These are phyloP conservation scores for Protomyces pachydermus DNA, from an alignment of 1,139 yeast genomes.

Conservation along the genomic window DNA sequence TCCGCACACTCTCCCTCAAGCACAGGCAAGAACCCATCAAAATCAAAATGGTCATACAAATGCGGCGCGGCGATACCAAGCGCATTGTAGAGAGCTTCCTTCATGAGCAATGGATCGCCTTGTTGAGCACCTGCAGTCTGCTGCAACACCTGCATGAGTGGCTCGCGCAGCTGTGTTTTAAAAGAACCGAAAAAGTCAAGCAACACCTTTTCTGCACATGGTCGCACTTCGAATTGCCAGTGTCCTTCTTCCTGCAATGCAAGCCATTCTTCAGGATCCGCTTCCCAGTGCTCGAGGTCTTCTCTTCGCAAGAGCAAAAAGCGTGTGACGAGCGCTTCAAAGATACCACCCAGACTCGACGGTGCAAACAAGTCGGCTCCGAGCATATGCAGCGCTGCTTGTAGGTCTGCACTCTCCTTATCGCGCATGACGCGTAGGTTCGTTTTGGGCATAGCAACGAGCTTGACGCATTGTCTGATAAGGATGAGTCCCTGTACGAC, in stretches of 20 bases:
- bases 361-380: conserved; percentile 55
- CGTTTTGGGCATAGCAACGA: conserved; percentile 39
- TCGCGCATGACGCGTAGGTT: conserved; percentile 14
- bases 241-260: conserved; percentile 70
- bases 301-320: conserved; percentile 66
- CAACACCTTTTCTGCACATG: conserved; percentile 82
- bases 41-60: conserved; percentile 59
- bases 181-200: conserved; percentile 67
- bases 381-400: conserved; percentile 51
- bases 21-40: conserved; percentile 55
- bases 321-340: conserved; percentile 64
- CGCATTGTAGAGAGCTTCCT: conserved; percentile 75
- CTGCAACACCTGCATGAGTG: conserved; percentile 57
- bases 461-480: conserved; percentile 58
- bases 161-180: conserved; percentile 56
- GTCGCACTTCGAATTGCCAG: conserved; percentile 80
- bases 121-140: conserved; percentile 33
- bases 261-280: conserved; percentile 89
- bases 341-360: conserved; percentile 52
- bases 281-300: conserved; percentile 74
- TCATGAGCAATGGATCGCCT: conserved; percentile 46
- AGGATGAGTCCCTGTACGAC: conserved; percentile 67
- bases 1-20: conserved; percentile 49
- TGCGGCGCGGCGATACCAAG: conserved; percentile 72
- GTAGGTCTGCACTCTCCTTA: conserved; percentile 49